Conservation (phyloP, 257 asterid genomes). For the Solanum etuberosum region DNA sequence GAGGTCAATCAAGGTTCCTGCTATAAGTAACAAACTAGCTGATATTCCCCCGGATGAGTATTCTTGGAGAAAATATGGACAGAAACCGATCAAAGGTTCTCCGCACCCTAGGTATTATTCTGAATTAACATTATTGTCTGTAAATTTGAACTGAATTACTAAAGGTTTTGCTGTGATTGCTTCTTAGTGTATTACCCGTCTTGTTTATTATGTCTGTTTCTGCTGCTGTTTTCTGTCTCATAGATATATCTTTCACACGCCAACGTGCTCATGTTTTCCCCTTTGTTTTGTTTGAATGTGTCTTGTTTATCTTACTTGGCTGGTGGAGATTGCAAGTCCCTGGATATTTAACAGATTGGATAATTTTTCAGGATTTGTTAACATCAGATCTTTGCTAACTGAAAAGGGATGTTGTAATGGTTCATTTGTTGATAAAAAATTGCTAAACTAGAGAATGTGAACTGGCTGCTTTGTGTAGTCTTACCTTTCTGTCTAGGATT, state of each 20-base stretch:
- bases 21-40: constrained; percentile 63
- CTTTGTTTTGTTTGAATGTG: background rate
- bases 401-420: background rate
- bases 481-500: background rate
- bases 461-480: background rate
- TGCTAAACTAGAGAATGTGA: background rate
- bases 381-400: background rate
- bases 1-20: constrained; percentile 61
- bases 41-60: constrained; percentile 72
- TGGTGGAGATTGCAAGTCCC: background rate
- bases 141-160: background rate
- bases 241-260: background rate
- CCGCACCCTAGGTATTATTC: constrained; percentile 61
- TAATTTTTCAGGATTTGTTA: background rate
- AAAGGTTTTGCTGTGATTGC: background rate
- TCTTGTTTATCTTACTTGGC: background rate
- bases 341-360: background rate
- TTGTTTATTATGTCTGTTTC: background rate
- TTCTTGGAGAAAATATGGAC: constrained; percentile 81
- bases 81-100: constrained; percentile 75
- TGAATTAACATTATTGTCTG: background rate
- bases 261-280: background rate
- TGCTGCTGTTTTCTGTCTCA: background rate
- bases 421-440: background rate
- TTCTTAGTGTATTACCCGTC: background rate